Conservation (phyloP, 176 grass and related monocot species). For the Oryza australiensis region DNA sequence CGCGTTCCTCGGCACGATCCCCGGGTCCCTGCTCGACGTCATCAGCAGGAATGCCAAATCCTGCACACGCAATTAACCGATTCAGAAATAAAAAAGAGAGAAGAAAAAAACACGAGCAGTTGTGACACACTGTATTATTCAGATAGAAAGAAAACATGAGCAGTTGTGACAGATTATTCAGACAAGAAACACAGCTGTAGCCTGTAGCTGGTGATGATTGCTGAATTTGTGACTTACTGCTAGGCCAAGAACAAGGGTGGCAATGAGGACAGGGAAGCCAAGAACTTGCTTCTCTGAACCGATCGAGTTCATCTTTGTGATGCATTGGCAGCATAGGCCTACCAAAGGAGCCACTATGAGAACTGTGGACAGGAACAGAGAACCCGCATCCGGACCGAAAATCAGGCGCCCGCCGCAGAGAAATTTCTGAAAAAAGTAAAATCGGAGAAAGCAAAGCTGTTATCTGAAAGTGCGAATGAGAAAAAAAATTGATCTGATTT, state of each 20-base stretch:
- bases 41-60: conserved; percentile 63
- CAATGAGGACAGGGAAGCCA: conserved; percentile 54
- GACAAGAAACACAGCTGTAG: not conserved
- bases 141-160: not conserved
- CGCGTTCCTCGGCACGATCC: conserved; percentile 82
- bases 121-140: not conserved
- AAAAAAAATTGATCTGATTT: not conserved
- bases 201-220: not conserved
- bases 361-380: conserved; percentile 59
- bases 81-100: not conserved
- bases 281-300: conserved; percentile 40
- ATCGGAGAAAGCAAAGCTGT: not conserved
- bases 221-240: conserved; percentile 32
- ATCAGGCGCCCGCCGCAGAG: conserved; percentile 76
- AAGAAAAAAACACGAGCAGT: too few species aligned
- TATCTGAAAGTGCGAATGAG: not conserved
- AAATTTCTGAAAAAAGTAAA: conserved; percentile 62
- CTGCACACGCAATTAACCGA: conserved; percentile 17
- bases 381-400: conserved; percentile 85
- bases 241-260: conserved; percentile 44
- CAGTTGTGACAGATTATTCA: not conserved
- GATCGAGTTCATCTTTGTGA: conserved; percentile 52
- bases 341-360: conserved; percentile 59
- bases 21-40: conserved; percentile 88
- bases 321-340: conserved; percentile 64